Conservation (phyloP, 2,329 filamentous ascomycete genomes). For the Ophiostoma novo-ulmi region DNA sequence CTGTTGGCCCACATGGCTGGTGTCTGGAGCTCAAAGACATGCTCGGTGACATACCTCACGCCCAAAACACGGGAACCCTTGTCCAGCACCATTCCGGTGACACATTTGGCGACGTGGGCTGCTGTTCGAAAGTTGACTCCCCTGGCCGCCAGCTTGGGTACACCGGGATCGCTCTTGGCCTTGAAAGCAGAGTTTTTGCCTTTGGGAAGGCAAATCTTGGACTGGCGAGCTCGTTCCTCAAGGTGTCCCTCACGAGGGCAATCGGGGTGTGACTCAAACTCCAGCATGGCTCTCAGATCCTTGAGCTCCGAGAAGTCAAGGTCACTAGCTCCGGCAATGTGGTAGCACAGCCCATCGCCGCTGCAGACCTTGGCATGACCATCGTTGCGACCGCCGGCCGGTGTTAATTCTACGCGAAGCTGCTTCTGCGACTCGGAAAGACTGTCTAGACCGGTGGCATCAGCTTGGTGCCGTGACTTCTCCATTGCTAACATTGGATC, state of each 20-base stretch:
- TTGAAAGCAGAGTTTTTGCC: not conserved
- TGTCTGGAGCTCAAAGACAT: not conserved
- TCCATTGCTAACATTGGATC: too few relatives aligned
- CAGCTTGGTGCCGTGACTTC: not conserved
- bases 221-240: not conserved
- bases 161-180: not conserved
- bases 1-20: not conserved
- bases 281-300: not conserved
- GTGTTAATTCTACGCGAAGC: not conserved
- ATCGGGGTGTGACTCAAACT: too few relatives aligned
- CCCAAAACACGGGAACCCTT: not conserved
- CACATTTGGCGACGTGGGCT: not conserved
- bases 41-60: not conserved
- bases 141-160: not conserved
- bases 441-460: not conserved
- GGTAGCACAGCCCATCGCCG: not conserved
- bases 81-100: not conserved
- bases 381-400: not conserved
- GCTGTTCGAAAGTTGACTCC: not conserved
- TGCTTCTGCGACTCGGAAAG: not conserved
- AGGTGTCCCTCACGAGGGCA: not conserved
- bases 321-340: not conserved
- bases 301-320: not conserved
- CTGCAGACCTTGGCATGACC: not conserved
- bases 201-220: not conserved